phyloP scores from a whole-genome alignment of 2,329 filamentous ascomycete genomes.

The Cercospora nicotianae region DNA sequence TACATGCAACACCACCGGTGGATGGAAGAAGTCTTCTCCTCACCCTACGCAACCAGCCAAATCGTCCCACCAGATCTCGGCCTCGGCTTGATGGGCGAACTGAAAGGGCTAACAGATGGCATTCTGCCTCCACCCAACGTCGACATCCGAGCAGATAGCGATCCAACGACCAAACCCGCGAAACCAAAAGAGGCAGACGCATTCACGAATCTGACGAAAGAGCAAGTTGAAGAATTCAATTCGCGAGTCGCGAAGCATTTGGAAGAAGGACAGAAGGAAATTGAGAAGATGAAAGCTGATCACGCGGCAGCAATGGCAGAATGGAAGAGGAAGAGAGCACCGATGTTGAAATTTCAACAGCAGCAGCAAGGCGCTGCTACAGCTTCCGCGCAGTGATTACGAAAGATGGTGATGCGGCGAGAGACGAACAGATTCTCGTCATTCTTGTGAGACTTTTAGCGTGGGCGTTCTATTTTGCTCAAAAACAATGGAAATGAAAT shows the following conservation, averaged over 20 bases:
- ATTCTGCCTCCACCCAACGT: conserved; percentile 67
- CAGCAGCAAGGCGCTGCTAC: not conserved
- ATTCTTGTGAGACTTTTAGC: not conserved
- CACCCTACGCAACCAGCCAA: conserved; percentile 80
- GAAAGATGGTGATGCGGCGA: not conserved
- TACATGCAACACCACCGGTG: conserved; percentile 97
- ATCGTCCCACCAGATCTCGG: conserved; percentile 86
- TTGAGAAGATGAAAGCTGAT: conserved; percentile 77
- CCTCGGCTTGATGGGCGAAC: conserved; percentile 73
- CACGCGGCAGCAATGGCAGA: conserved; percentile 77
- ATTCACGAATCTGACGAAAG: conserved; percentile 68
- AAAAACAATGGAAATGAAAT: not conserved
- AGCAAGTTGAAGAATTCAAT: conserved; percentile 80
- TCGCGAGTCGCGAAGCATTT: conserved; percentile 73
- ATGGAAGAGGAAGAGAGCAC: conserved; percentile 66
- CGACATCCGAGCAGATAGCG: conserved; percentile 21
- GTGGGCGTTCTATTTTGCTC: not conserved
- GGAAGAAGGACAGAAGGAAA: conserved; percentile 72
- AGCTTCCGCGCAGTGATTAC: not conserved
- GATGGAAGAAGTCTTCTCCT: conserved; percentile 97
- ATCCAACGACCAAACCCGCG: conserved; percentile 38
- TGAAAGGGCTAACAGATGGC: conserved; percentile 77
- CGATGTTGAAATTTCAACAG: conserved; percentile 40
- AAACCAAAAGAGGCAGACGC: conserved; percentile 48
- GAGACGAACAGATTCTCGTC: not conserved